Percentiles rank a stretch among this genome's conserved stretches.
phyloP scores from a whole-genome alignment of 78 protist genomes.

The Emiliania huxleyi region DNA sequence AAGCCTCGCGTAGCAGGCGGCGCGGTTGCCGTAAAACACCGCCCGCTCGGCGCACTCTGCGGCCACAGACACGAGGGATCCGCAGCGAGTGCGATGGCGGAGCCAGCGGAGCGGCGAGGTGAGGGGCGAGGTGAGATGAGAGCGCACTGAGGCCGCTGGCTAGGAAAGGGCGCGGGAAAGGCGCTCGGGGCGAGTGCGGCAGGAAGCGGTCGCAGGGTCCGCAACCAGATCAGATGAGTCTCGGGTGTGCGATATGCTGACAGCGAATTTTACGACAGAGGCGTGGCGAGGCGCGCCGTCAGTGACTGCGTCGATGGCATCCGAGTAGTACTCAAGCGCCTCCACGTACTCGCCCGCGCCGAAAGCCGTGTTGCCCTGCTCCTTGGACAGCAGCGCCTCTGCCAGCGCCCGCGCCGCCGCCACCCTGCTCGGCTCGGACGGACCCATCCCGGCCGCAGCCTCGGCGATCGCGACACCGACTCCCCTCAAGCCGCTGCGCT shows the following conservation, averaged over 20 bases:
- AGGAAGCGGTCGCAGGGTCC: no score
- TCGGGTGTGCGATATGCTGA: no score
- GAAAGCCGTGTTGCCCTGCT: neutral
- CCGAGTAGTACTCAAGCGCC: neutral
- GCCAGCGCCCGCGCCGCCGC: neutral
- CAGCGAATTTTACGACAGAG: no score
- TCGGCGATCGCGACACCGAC: neutral
- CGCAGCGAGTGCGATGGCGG: neutral
- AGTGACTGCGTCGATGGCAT: slow-evolving; percentile 7
- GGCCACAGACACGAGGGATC: neutral
- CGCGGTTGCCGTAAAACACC: neutral
- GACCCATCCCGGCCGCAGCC: neutral
- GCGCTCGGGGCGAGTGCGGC: no score
- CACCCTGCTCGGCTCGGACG: neutral
- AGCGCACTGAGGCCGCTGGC: no score
- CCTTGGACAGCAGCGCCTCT: neutral
- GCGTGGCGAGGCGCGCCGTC: neutral
- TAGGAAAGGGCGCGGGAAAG: no score
- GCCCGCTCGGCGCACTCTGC: neutral
- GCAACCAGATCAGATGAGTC: no score
- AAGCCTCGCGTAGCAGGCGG: neutral
- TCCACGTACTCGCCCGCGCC: neutral
- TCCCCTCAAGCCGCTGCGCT: no score
- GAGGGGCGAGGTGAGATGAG: neutral
- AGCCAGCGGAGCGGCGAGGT: neutral